phyloP scores from a whole-genome alignment of 257 asterid species.

The Solanum gracilifrons region DNA sequence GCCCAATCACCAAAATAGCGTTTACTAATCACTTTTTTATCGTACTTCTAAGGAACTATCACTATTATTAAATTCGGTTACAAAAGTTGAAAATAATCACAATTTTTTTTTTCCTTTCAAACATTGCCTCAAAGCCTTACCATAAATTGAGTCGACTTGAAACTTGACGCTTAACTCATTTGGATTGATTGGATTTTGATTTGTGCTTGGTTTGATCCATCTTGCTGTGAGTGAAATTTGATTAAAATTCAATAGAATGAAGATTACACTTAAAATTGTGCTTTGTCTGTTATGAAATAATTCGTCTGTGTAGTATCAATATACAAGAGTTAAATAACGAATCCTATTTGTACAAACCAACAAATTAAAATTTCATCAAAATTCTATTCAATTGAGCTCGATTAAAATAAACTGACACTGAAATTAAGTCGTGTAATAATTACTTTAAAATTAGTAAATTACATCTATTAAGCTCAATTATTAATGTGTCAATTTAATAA shows the following conservation, averaged over 20 bases:
- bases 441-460: neutral
- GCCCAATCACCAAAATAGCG: neutral
- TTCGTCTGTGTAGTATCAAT: rapidly evolving
- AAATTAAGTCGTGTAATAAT: neutral
- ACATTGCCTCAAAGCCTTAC: neutral
- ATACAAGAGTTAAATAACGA: neutral
- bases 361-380: neutral
- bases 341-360: neutral
- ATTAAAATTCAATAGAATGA: neutral
- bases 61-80: neutral
- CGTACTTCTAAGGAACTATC: too few species aligned
- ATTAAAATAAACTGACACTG: neutral
- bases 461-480: neutral
- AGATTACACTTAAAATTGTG: neutral
- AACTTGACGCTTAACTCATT: neutral
- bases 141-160: neutral
- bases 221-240: neutral
- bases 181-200: neutral
- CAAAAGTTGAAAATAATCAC: neutral
- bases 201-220: neutral
- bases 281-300: neutral
- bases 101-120: neutral
- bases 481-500: neutral
- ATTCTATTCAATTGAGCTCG: neutral
- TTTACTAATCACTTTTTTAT: neutral